These are phyloP conservation scores for Croton laevigatus DNA, from an alignment of 441 rosid genomes.

Conservation along the genomic window DNA sequence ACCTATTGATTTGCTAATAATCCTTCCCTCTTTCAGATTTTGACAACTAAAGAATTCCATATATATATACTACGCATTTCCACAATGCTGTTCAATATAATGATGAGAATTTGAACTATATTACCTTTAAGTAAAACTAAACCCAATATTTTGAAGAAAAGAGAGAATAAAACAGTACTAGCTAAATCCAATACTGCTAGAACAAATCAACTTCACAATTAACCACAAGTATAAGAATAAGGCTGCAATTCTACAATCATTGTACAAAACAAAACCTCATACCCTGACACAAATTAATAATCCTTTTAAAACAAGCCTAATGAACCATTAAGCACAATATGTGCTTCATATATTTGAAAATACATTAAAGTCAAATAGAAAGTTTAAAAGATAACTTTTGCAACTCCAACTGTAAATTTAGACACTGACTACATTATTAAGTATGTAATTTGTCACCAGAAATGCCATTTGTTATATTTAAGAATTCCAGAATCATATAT, in stretches of 20 bases:
- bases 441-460: not conserved
- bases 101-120: not conserved
- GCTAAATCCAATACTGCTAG: not conserved
- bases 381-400: not conserved
- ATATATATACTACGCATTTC: not conserved
- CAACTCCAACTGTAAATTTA: not conserved
- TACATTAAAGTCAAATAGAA: not conserved
- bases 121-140: not conserved
- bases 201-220: not conserved
- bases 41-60: not conserved
- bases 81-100: not conserved
- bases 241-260: not conserved
- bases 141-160: not conserved
- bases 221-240: not conserved
- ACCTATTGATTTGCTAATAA: not conserved
- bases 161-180: not conserved
- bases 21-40: not conserved
- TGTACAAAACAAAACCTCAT: not conserved
- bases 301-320: not conserved
- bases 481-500: not conserved
- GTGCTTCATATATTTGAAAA: not conserved
- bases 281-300: not conserved
- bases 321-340: not conserved
- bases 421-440: not conserved
- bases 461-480: not conserved